Base-by-base conservation (phyloP, 2,329 filamentous ascomycete species). In the Penicillium sp. region DNA sequence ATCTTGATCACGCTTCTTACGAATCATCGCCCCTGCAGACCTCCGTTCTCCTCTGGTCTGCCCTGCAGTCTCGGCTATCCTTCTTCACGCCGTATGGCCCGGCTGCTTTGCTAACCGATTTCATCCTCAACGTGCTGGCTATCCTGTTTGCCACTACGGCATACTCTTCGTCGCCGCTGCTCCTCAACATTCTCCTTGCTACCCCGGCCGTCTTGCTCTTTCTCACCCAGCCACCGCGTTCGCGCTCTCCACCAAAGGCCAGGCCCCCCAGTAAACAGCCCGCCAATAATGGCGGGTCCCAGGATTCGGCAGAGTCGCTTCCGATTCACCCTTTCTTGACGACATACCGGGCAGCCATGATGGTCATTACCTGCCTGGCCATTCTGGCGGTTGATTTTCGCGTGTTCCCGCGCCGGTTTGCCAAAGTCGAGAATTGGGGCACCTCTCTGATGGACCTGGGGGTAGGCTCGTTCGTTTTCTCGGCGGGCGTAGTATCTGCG, bases 371-470 rank as follows among this genome's bases (percentile, higher is more conserved):
- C 6, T 94, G 87, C 59, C 70, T 93, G 31, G 87, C 88, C 36
- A 97, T 98, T 53, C 77, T 98, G n/a, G 93, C 93, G 11, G 93
- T 98, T 36, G 93, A 98, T 67, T 98, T 98, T 63, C 81, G 77
- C 13, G 75, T 96, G 43, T 98, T 98, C 58, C 93, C 93, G 2
- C 81, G 93, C 18, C 84, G 93, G 20, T 97, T 97, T 63, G 93
- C 89, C 41, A 98, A 98, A 71, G 93, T 94, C 2, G 93, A 98
- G 68, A 96, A 87, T n/a, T 98, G 93, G 88, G 93, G 93, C 39
- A 96, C 91, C 1, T 97, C 91, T n/a, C 72, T 98, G 47, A 98
- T 98, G 93, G 93, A 98, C 63, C 76, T 97, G 57, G 93, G 93
- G 33, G 93, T 98, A 33, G 93, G 93, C 18, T 95, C 90, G 9